These are phyloP conservation scores for Dipteronia dyeriana DNA, from an alignment of 345 rosid genomes.

Conservation along the genomic window DNA sequence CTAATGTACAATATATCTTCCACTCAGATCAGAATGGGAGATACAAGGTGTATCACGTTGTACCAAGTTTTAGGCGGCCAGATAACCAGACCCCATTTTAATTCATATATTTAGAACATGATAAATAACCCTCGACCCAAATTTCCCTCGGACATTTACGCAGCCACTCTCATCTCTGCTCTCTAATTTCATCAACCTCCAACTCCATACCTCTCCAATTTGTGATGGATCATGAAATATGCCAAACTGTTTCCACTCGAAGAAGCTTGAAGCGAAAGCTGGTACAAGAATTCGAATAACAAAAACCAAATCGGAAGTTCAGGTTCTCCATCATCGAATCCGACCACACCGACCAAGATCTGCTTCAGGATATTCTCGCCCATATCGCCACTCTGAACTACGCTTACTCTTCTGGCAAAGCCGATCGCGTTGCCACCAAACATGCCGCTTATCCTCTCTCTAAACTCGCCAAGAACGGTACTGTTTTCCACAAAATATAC, in stretches of 20 bases:
- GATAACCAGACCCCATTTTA: no score
- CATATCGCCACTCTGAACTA: constrained; percentile 52
- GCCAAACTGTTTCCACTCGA: constrained; percentile 32
- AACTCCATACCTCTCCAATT: background rate
- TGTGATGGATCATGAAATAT: constrained; percentile 45
- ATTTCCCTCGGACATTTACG: no score
- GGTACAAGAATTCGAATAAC: constrained; percentile 33
- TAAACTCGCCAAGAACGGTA: constrained; percentile 58
- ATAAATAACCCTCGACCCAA: no score
- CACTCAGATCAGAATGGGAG: no score
- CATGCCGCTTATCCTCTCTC: constrained; percentile 44
- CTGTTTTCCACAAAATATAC: background rate
- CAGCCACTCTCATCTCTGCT: no score
- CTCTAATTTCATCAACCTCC: constrained; percentile 19
- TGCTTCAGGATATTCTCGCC: constrained; percentile 33
- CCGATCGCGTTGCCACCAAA: constrained; percentile 49
- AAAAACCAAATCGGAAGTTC: constrained; percentile 28
- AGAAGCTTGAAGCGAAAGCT: constrained; percentile 61
- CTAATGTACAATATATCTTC: no score
- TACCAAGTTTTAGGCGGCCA: no score
- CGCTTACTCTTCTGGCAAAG: constrained; percentile 37
- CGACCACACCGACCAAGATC: constrained; percentile 24
- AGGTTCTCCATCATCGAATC: constrained; percentile 21
- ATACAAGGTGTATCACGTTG: no score
- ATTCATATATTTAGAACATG: no score